These are phyloP conservation scores for Penicillium goetzii DNA, from an alignment of 495 filamentous ascomycete genomes.

Conservation along the genomic window DNA sequence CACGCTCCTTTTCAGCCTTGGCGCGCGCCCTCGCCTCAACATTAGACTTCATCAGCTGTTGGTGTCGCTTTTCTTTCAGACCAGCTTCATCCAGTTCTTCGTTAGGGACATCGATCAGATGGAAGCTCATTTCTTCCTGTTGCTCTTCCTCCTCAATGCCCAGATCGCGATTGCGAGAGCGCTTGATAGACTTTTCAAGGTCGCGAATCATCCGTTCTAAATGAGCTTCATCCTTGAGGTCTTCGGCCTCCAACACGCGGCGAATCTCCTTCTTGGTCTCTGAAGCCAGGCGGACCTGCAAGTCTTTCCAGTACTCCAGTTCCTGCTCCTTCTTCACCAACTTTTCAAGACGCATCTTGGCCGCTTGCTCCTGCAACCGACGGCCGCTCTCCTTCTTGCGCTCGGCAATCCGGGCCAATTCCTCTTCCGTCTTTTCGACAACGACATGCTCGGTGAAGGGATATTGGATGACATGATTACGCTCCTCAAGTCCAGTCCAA, in stretches of 20 bases:
- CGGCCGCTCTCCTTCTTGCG: slow-evolving; percentile 90
- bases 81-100: slow-evolving; percentile 90
- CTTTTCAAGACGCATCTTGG: slow-evolving; percentile 93
- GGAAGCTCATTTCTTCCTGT: slow-evolving; percentile 78
- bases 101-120: slow-evolving; percentile 85
- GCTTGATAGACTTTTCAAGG: slow-evolving; percentile 83
- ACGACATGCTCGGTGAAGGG: slow-evolving; percentile 90
- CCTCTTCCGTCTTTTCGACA: slow-evolving; percentile 88
- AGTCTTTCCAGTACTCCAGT: slow-evolving; percentile 86
- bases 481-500: slow-evolving; percentile 84
- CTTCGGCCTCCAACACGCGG: slow-evolving; percentile 82
- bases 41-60: slow-evolving; percentile 89
- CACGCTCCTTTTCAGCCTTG: slow-evolving; percentile 92
- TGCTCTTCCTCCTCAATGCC: slow-evolving; percentile 80
- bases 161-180: slow-evolving; percentile 88
- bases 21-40: slow-evolving; percentile 89
- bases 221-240: slow-evolving; percentile 84
- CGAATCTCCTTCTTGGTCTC: slow-evolving; percentile 87
- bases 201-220: slow-evolving; percentile 82
- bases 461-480: slow-evolving; percentile 87
- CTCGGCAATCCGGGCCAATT: slow-evolving; percentile 84
- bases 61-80: slow-evolving; percentile 86
- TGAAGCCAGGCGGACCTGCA: slow-evolving; percentile 67
- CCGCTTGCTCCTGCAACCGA: slow-evolving; percentile 91
- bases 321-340: slow-evolving; percentile 95